phyloP scores from a whole-genome alignment of 106 monocot genomes.

The Narthecium ossifragum region DNA sequence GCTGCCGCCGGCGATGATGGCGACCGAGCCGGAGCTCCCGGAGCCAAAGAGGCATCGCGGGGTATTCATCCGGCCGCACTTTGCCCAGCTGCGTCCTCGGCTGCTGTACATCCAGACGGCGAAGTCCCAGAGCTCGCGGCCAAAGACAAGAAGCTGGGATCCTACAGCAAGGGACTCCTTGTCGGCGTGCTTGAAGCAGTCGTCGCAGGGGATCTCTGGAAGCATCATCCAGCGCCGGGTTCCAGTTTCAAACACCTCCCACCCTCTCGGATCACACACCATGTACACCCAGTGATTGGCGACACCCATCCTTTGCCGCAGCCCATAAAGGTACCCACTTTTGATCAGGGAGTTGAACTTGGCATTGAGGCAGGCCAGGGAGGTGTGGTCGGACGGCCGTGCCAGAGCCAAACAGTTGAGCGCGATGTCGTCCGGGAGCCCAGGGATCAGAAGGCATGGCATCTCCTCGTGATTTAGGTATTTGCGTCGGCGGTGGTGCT shows the following conservation, averaged over 20 bases:
- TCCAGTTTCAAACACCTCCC: constrained; percentile 71
- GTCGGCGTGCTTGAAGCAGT: constrained; percentile 74
- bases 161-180: constrained; percentile 93
- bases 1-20: constrained; percentile 76
- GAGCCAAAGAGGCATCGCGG: constrained; percentile 86
- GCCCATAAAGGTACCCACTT: constrained; percentile 30
- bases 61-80: constrained; percentile 50
- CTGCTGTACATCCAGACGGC: constrained; percentile 65
- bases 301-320: constrained; percentile 26
- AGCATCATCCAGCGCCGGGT: constrained; percentile 52
- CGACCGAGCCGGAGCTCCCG: constrained; percentile 63
- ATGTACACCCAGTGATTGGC: constrained; percentile 82
- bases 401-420: constrained; percentile 25
- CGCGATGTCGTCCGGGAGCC: constrained; percentile 25
- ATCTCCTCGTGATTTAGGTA: too few species aligned
- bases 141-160: constrained; percentile 82
- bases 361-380: constrained; percentile 30
- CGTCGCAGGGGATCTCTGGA: constrained; percentile 58
- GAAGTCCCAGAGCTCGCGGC: constrained; percentile 47
- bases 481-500: too few species aligned
- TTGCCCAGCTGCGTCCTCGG: constrained; percentile 55
- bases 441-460: too few species aligned
- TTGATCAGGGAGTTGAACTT: constrained; percentile 18
- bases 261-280: constrained; percentile 66
- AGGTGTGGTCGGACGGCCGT: constrained; percentile 28